These are phyloP conservation scores for Biscogniauxia marginata DNA, from an alignment of 2,329 filamentous ascomycete species.

Conservation along the genomic window DNA sequence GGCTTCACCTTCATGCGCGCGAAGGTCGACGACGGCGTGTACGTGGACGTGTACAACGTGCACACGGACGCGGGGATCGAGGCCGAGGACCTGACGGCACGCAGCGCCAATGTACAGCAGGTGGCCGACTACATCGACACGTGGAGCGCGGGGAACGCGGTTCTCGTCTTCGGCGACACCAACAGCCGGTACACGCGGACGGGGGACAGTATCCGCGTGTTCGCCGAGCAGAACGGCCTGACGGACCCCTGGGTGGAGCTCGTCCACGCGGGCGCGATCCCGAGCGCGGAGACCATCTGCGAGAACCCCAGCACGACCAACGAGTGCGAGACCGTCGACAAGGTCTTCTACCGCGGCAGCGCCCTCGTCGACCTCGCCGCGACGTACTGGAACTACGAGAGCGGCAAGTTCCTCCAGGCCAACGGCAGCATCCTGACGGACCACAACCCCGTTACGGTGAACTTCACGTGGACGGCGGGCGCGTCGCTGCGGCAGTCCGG, in stretches of 20 bases:
- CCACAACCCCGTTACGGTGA: slow-evolving; percentile 63
- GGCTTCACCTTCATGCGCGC: slow-evolving; percentile 67
- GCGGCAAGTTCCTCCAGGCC: slow-evolving; percentile 54
- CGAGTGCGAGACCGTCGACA: slow-evolving; percentile 66
- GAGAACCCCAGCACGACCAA: slow-evolving; percentile 54
- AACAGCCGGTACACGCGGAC: slow-evolving; percentile 63
- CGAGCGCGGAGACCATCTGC: slow-evolving; percentile 48
- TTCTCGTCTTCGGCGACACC: slow-evolving; percentile 63
- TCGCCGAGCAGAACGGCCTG: slow-evolving; percentile 51
- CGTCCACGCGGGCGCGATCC: slow-evolving; percentile 45
- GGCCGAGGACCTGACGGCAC: slow-evolving; percentile 50
- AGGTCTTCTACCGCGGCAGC: slow-evolving; percentile 59
- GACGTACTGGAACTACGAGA: slow-evolving; percentile 54
- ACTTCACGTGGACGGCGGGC: slow-evolving; percentile 46
- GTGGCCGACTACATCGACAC: slow-evolving; percentile 55
- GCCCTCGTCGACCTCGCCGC: slow-evolving; percentile 46
- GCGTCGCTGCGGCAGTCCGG: slow-evolving; percentile 41
- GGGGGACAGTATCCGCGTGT: slow-evolving; percentile 50
- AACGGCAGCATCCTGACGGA: slow-evolving; percentile 59
- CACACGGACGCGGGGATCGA: slow-evolving; percentile 64
- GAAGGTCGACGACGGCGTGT: slow-evolving; percentile 50
- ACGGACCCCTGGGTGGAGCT: slow-evolving; percentile 61
- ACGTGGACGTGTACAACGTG: slow-evolving; percentile 64
- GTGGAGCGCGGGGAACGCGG: slow-evolving; percentile 58
- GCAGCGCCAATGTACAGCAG: slow-evolving; percentile 59